Evolutionary conservation across 2,329 filamentous ascomycete species (phyloP).

Genomic region (Monosporascus cannonballus): DNA sequence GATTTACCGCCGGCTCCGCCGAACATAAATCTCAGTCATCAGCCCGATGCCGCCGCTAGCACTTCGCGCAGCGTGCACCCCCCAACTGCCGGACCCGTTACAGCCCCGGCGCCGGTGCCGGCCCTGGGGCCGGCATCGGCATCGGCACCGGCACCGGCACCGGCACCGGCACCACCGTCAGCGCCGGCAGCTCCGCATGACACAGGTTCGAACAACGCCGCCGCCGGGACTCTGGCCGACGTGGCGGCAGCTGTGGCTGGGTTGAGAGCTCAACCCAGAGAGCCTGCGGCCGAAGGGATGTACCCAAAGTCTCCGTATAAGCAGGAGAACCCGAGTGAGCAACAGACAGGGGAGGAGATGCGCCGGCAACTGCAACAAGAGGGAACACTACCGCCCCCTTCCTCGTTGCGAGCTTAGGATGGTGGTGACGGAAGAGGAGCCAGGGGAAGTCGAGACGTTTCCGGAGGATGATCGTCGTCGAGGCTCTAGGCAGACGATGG

Average conservation of each 20-base stretch:
- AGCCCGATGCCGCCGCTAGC: constrained; percentile 16
- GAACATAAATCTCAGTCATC: constrained; percentile 63
- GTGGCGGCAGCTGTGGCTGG: constrained; percentile 28
- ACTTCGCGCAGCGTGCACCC: constrained; percentile 18
- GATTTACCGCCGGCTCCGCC: constrained; percentile 80
- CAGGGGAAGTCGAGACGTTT: not conserved
- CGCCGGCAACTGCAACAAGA: constrained; percentile 46
- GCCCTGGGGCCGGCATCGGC: not conserved
- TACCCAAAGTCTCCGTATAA: constrained; percentile 29
- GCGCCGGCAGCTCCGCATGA: constrained; percentile 4
- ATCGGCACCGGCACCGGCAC: not conserved
- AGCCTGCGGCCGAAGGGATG: constrained; percentile 18
- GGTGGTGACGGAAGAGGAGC: not conserved
- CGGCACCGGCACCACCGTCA: not conserved
- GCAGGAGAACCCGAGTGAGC: constrained; percentile 32
- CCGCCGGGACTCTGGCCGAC: constrained; percentile 27
- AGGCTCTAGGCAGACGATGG: not conserved
- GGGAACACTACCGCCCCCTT: constrained; percentile 24
- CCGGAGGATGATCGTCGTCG: not conserved
- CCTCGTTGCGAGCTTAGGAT: constrained; percentile 21
- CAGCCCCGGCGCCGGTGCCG: not conserved
- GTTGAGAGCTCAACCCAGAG: constrained; percentile 16
- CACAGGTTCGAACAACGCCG: constrained; percentile 11
- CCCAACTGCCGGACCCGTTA: constrained; percentile 5
- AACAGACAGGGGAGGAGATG: constrained; percentile 46